Evolutionary conservation across 495 filamentous ascomycete genomes (phyloP), one percentile per base, ranked within the genome.

Genomic region (Podospora didyma): DNA sequence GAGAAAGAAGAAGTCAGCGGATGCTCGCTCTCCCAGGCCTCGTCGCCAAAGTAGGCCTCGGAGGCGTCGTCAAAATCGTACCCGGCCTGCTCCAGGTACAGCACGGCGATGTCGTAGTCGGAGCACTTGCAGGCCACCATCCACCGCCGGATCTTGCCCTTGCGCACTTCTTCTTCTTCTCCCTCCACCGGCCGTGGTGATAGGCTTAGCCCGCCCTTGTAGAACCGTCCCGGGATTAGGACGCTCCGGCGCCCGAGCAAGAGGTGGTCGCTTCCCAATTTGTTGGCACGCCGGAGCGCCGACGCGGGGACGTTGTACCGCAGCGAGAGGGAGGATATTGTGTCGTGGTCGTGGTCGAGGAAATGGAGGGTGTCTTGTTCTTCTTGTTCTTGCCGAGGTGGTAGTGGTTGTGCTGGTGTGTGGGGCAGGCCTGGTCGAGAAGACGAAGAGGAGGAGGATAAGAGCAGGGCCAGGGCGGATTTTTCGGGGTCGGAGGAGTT

Each of bases 321-420:
- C 2, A 91, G 74, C 3, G 86, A 84, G 26, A 92, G 73, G 9
- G 85, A 86, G 37, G 74, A 22, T 22, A 90, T 68, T 16, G 77
- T 86, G 59, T 92, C 89, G 39, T 78, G 67, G 2, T 69, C 67
- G 51, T 84, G 82, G 61, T 86, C 71, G 14, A 92, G 66, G 66
- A 89, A 88, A 68, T 92, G 88, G 14, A 88, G 71, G 2, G 81
- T 82, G 65, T 88, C 84, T 56, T 83, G n/a, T n/a, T n/a, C n/a
- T n/a, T n/a, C n/a, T n/a, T n/a, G n/a, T n/a, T n/a, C n/a, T n/a
- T n/a, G n/a, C n/a, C n/a, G n/a, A n/a, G n/a, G n/a, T n/a, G n/a
- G n/a, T n/a, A n/a, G n/a, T n/a, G n/a, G n/a, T n/a, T n/a, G 75
- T 12, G 41, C 69, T 67, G 31, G 64, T 54, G 56, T 42, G 44